Conservation (phyloP, 1,284 basidiomycete genomes). For the Tetrapyrgos nigripes region DNA sequence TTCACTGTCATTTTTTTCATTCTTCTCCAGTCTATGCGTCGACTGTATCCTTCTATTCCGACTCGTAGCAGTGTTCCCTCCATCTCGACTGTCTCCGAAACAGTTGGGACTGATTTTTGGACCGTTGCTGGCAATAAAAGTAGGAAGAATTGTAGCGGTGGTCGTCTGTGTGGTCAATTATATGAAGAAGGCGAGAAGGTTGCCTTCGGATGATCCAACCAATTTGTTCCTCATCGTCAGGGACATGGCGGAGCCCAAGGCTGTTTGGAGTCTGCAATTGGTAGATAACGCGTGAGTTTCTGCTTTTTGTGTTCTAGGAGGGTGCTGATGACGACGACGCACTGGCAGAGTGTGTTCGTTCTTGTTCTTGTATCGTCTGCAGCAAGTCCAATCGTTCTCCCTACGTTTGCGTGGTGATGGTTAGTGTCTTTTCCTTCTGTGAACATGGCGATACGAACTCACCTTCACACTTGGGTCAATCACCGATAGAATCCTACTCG, state of each 20-base stretch:
- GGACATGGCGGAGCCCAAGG: neutral
- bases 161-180: neutral
- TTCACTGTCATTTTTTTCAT: neutral
- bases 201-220: neutral
- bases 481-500: neutral
- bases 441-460: neutral
- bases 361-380: neutral
- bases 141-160: neutral
- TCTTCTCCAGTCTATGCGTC: neutral
- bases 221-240: neutral
- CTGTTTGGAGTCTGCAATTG: neutral
- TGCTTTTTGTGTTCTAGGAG: too few species aligned
- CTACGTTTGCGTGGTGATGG: neutral
- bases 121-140: conserved; percentile 9
- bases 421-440: neutral
- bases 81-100: conserved; percentile 10
- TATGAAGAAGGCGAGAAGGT: neutral
- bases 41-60: conserved; percentile 23
- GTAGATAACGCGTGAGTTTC: neutral
- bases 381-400: neutral
- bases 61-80: conserved; percentile 32
- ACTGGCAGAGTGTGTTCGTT: neutral
- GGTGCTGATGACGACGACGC: neutral
- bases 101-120: conserved; percentile 20
- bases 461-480: neutral